Evolutionary conservation across 371 early-diverging fungal genomes (phyloP).

Genomic region (Mucor indicus): DNA sequence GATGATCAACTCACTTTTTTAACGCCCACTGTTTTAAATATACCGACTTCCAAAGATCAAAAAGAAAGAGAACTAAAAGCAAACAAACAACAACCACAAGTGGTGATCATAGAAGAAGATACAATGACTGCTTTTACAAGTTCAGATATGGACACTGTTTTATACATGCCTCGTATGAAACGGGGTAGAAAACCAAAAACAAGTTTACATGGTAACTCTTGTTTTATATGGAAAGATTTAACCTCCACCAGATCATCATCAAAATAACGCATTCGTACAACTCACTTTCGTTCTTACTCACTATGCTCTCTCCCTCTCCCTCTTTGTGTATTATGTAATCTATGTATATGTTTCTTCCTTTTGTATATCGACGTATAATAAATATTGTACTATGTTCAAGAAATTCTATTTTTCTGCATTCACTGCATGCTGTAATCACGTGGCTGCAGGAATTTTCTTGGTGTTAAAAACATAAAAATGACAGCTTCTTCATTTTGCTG

Average conservation of each 20-base stretch:
- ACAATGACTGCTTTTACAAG: constrained; percentile 43
- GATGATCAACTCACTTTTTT: too few relatives aligned
- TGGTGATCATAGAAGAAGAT: too few relatives aligned
- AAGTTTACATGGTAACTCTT: constrained; percentile 42
- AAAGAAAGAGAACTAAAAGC: constrained; percentile 8
- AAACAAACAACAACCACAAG: constrained; percentile 4
- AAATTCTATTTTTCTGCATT: too few relatives aligned
- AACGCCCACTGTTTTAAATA: constrained; percentile 40
- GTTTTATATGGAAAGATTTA: constrained; percentile 39
- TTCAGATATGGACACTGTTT: constrained; percentile 39
- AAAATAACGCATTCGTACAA: too few relatives aligned
- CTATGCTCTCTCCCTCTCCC: too few relatives aligned
- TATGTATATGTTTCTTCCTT: too few relatives aligned
- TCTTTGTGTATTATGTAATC: too few relatives aligned
- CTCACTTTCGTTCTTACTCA: too few relatives aligned
- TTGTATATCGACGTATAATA: too few relatives aligned
- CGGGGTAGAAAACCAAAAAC: constrained; percentile 47
- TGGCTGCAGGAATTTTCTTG: too few relatives aligned
- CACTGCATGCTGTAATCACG: too few relatives aligned
- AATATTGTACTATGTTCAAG: too few relatives aligned
- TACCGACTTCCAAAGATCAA: constrained; percentile 12
- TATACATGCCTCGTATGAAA: constrained; percentile 40
- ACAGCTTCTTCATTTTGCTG: not conserved
- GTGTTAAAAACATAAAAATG: not conserved
- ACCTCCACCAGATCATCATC: not conserved